Evolutionary conservation across 148 eudicot species (phyloP).

Genomic region (Vaccinium myrtillus): DNA sequence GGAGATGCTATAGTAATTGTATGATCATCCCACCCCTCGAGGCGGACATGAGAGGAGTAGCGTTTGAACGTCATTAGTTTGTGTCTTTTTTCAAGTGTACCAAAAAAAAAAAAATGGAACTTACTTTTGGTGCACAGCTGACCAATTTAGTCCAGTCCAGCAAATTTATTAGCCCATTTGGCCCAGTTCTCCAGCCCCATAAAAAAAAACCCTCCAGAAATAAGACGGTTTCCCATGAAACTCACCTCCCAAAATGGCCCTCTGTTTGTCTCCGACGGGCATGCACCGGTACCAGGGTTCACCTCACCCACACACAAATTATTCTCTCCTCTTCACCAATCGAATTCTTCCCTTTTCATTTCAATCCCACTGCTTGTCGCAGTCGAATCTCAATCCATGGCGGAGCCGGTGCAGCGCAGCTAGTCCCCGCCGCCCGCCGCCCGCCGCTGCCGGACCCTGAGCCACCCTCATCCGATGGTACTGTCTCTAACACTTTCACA

Average conservation of each 20-base stretch:
- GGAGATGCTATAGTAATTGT: too few relatives aligned
- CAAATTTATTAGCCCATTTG: background rate
- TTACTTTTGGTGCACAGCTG: background rate
- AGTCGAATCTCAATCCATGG: slow-evolving; percentile 27
- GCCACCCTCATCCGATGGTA: slow-evolving; percentile 31
- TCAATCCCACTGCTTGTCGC: slow-evolving; percentile 30
- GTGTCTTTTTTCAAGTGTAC: too few relatives aligned
- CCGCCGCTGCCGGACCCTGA: slow-evolving; percentile 42
- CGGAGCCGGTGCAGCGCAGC: slow-evolving; percentile 32
- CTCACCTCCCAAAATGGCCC: background rate
- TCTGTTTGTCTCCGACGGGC: background rate
- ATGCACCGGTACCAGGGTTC: background rate
- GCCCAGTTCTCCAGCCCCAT: background rate
- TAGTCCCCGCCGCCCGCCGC: slow-evolving; percentile 33
- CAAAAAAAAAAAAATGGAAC: background rate
- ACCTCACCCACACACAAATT: background rate
- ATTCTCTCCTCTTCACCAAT: background rate
- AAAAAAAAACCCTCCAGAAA: background rate
- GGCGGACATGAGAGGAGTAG: too few relatives aligned
- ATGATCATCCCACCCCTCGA: too few relatives aligned
- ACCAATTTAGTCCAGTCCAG: background rate
- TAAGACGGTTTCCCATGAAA: background rate
- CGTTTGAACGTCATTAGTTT: too few relatives aligned
- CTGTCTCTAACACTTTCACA: background rate
- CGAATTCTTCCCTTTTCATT: slow-evolving; percentile 9